These are phyloP conservation scores for Colletotrichum magnum DNA, from an alignment of 2,329 filamentous ascomycete species.

Conservation along the genomic window DNA sequence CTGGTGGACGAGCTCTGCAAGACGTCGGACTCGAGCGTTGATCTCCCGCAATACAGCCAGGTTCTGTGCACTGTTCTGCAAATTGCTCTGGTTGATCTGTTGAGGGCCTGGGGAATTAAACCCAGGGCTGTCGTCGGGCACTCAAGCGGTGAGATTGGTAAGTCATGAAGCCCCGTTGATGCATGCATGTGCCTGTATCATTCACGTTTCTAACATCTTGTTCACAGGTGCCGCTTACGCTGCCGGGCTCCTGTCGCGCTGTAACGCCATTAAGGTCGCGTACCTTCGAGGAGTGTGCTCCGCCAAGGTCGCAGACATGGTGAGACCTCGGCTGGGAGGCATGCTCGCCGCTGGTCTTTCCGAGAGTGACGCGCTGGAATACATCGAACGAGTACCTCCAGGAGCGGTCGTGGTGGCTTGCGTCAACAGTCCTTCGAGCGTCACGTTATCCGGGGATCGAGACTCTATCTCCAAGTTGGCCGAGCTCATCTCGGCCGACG, in stretches of 20 bases:
- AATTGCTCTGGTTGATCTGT: constrained; percentile 59
- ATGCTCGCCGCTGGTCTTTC: constrained; percentile 51
- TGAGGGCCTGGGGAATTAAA: constrained; percentile 58
- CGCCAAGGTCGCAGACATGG: constrained; percentile 10
- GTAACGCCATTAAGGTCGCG: constrained; percentile 48
- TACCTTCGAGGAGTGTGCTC: constrained; percentile 49
- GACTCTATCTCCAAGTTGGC: constrained; percentile 42
- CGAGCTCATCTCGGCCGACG: constrained; percentile 33
- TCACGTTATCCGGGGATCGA: constrained; percentile 49
- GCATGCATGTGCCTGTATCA: too few relatives aligned
- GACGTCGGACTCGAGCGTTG: neutral
- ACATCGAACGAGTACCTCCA: constrained; percentile 18
- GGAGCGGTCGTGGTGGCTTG: constrained; percentile 52
- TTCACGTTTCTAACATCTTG: neutral
- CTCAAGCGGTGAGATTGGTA: constrained; percentile 32
- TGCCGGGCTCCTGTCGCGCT: constrained; percentile 47
- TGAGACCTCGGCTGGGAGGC: constrained; percentile 37
- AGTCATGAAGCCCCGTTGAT: neutral
- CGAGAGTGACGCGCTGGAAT: constrained; percentile 33
- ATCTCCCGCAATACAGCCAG: constrained; percentile 48
- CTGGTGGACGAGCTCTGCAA: constrained; percentile 10
- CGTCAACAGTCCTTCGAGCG: constrained; percentile 52
- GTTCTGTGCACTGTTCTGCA: constrained; percentile 62
- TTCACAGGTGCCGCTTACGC: constrained; percentile 57
- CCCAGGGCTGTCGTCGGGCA: constrained; percentile 21